A percentile compares a stretch with the other conserved stretches of the same genome.
phyloP scores from a whole-genome alignment of 2,329 filamentous ascomycete genomes.

The Aspergillus sp. region DNA sequence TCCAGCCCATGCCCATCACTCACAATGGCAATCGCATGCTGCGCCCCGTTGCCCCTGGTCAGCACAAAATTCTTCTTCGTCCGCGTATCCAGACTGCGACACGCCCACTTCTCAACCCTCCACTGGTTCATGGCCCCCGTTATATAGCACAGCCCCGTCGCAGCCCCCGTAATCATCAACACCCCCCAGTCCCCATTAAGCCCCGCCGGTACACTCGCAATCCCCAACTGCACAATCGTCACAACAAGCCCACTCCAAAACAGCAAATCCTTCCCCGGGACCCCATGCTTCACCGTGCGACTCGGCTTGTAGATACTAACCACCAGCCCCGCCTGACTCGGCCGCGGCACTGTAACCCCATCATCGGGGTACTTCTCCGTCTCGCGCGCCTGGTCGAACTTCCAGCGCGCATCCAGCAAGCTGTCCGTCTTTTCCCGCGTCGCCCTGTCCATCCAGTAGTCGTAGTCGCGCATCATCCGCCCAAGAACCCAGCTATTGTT shows the following conservation, averaged over 20 bases:
- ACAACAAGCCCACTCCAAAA: conserved; percentile 25
- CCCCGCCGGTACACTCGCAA: conserved; percentile 36
- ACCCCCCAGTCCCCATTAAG: conserved; percentile 40
- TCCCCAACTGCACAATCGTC: conserved; percentile 28
- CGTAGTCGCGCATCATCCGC: conserved; percentile 44
- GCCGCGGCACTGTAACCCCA: conserved; percentile 9
- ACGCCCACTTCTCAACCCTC: conserved; percentile 47
- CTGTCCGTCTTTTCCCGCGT: conserved; percentile 11
- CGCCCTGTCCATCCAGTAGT: conserved; percentile 28
- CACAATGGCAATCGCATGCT: conserved; percentile 42
- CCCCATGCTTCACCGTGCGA: conserved; percentile 14
- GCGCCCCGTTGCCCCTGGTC: conserved; percentile 44
- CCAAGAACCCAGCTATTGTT: conserved; percentile 48
- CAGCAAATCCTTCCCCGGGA: conserved; percentile 22
- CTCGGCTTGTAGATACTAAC: conserved; percentile 24
- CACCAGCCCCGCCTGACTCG: conserved; percentile 26
- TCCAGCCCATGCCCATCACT: conserved; percentile 37
- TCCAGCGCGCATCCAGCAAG: conserved; percentile 16
- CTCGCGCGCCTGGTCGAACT: conserved; percentile 3
- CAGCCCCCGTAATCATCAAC: conserved; percentile 40
- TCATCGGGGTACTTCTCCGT: conserved; percentile 6
- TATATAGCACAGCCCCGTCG: conserved; percentile 38
- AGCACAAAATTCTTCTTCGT: conserved; percentile 33
- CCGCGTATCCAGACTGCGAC: conserved; percentile 25
- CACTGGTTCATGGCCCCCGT: conserved; percentile 44